A percentile compares a stretch with the other conserved stretches of the same genome.
Conservation (phyloP, 176 grass and related monocot species). For the Triticum dicoccoides region DNA sequence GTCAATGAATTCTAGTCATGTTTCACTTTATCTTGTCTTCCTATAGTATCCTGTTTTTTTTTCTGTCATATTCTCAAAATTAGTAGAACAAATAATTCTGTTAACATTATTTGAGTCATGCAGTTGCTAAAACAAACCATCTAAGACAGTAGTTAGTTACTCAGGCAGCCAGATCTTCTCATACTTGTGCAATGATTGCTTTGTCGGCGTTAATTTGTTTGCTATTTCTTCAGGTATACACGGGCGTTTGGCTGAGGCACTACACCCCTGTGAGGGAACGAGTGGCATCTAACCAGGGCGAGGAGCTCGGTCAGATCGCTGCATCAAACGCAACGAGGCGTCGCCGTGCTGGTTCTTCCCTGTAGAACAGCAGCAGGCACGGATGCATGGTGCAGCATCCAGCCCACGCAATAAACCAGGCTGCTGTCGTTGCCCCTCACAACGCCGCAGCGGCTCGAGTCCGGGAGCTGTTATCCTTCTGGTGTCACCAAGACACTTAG, state of each 20-base stretch:
- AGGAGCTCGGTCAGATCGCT: constrained; percentile 69
- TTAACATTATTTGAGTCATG: background rate
- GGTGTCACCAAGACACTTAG: background rate
- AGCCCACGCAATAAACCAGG: constrained; percentile 17
- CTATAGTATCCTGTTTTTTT: background rate
- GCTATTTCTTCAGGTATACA: constrained; percentile 56
- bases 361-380: constrained; percentile 25
- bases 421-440: background rate
- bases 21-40: too few species aligned
- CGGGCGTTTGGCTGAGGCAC: constrained; percentile 77
- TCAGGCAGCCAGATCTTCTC: background rate
- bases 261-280: constrained; percentile 63
- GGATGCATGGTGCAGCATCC: background rate
- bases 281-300: constrained; percentile 40
- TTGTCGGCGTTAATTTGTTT: background rate
- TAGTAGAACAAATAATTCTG: background rate
- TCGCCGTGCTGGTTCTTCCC: constrained; percentile 62
- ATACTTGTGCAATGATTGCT: background rate
- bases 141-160: background rate
- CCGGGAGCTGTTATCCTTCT: background rate
- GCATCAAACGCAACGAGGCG: constrained; percentile 86
- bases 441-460: background rate
- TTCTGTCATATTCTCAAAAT: background rate
- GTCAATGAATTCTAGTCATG: too few species aligned
- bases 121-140: background rate